Evolutionary conservation across 495 filamentous ascomycete genomes (phyloP), one percentile per base, ranked within the genome.

Genomic region (Hyaloscypha bicolor): DNA sequence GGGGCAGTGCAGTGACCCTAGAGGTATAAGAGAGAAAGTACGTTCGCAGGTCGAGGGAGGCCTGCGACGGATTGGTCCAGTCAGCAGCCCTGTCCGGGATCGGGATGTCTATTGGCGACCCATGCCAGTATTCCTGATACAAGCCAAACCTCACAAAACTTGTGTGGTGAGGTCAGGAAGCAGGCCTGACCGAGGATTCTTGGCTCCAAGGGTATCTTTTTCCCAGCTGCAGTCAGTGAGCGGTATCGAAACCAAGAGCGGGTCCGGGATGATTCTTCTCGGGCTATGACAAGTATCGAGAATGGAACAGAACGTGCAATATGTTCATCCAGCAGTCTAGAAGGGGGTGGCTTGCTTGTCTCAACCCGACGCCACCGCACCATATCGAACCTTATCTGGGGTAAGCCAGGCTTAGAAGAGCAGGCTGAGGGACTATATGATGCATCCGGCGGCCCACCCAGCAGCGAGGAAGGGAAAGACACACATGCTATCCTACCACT

Each of bases 1-100:
- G 68, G 71, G 72, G 72, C 72, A 65, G 72, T 74, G 72, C 72
- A 74, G 72, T 67, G 63, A 71, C 65, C 72, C 72, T 55, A 68
- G 69, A 71, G 66, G 72, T 74, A 74, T 74, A 74, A 61, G 67
- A 74, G 68, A 71, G 63, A 60, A 68, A 71, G 33, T 69, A 65
- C 58, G 56, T 68, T 73, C 65, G 52, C 45, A 55, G 55, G 59
- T 32, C 62, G 66, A 69, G 67, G 64, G 60, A 58, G 37, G 63
- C 67, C 70, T 69, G 70, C 59, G 33, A 59, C 65, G 53, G 57
- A 19, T 33, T 56, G 64, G 55, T 66, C 69, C 63, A 72, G 32
- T 69, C 39, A 62, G 63, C 62, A 59, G 64, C 60, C 69, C 63
- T 68, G 66, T 62, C 67, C 64, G 69, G 63, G 69, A 60, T 69